Evolutionary conservation across 371 early-diverging fungal genomes (phyloP), one percentile per base, ranked within the genome.

Genomic region (Actinomortierella wolfii): DNA sequence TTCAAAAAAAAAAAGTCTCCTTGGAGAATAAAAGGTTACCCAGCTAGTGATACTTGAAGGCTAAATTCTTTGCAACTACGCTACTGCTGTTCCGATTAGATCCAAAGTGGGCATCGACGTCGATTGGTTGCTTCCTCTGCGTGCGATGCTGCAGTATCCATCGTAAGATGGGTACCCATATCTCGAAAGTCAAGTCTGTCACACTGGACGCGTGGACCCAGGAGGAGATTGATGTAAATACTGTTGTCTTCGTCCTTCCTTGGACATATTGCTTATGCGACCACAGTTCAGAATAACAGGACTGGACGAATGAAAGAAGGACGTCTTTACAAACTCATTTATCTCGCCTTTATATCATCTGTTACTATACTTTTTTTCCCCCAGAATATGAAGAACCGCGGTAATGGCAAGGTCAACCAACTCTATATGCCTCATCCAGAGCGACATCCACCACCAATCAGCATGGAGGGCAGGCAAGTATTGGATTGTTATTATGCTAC

Each of bases 91-190:
- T 15, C 29, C 53, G n/a, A n/a, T 14, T 83, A 96, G 97, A 92
- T 59, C 95, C 98, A 43, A 93, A 96, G 39, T 97, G 97, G 97
- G 95, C 96, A 11, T 94, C 94, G 3, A 91, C 89, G 86, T 95
- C 95, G 61, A 77, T 97, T 28, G 96, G 97, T 18, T 82, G 96
- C 29, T 97, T 98, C 68, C 70, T 98, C 26, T 98, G 97, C 76
- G 94, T 97, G 43, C 85, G 96, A 2, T 98, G 97, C 81, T 90
- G 89, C 40, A 93, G 97, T 28, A 79, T 94, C 43, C 98, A 98
- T 69, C 82, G 97, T 28, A 90, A 89, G 63, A 88, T 96, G 83
- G 96, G 96, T 26, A 96, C 96, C 0, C 96, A 96, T 63, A 94
- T 96, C 61, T 88, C 94, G 42, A 93, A 94, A 64, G 94, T 98